These are phyloP conservation scores for Myxozyma neotropica DNA, from an alignment of 805 yeast species.

Conservation along the genomic window DNA sequence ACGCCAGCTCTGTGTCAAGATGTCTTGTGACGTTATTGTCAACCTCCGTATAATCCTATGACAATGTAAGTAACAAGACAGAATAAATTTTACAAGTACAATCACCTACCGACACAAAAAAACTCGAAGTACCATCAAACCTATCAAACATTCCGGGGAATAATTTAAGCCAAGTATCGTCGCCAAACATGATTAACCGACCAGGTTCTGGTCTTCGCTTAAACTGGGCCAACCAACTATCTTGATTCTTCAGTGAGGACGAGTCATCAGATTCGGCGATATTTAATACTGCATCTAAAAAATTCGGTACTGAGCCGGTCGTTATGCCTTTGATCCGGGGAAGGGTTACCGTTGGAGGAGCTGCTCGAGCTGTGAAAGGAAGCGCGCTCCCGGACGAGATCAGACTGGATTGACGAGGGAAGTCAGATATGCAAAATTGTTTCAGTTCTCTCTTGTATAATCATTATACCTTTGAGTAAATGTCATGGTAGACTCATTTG, in stretches of 20 bases:
- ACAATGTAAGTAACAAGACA: neutral
- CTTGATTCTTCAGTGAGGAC: conserved; percentile 71
- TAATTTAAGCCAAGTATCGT: conserved; percentile 94
- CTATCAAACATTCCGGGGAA: conserved; percentile 71
- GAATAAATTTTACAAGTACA: neutral
- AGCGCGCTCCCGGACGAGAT: conserved; percentile 69
- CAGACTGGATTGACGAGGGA: conserved; percentile 42
- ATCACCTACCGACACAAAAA: conserved; percentile 79
- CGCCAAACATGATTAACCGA: conserved; percentile 83
- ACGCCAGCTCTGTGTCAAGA: conserved; percentile 58
- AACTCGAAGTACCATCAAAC: conserved; percentile 86
- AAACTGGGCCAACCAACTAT: conserved; percentile 85
- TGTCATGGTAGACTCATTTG: conserved; percentile 63
- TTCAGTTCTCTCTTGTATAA: neutral
- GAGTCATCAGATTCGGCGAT: conserved; percentile 86
- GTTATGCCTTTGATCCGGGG: conserved; percentile 93
- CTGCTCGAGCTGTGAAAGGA: conserved; percentile 88
- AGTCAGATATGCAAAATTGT: neutral
- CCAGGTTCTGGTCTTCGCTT: conserved; percentile 34
- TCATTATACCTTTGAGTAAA: conserved; percentile 55
- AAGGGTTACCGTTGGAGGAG: conserved; percentile 95
- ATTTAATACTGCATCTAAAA: conserved; percentile 89
- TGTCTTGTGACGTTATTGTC: conserved; percentile 93
- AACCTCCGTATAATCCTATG: conserved; percentile 81
- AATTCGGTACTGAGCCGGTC: conserved; percentile 92